Evolutionary conservation across 169 alveolate genomes (phyloP).

Genomic region (Cryptosporidium ubiquitum): DNA sequence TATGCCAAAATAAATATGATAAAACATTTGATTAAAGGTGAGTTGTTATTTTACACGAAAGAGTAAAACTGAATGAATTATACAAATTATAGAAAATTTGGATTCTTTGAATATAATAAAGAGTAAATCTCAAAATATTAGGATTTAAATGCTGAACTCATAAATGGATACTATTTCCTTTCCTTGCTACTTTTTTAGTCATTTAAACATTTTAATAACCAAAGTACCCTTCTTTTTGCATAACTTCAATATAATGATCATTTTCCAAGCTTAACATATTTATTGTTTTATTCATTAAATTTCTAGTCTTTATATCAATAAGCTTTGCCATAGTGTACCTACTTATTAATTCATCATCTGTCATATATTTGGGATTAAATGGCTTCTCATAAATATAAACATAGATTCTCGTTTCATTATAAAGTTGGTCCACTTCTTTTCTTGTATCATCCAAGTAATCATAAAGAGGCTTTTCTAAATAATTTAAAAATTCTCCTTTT

Average conservation of each 20-base stretch:
- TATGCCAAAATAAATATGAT: constrained; percentile 42
- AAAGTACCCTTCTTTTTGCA: background rate
- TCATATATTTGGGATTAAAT: constrained; percentile 19
- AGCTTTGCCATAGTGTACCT: constrained; percentile 38
- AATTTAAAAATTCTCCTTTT: background rate
- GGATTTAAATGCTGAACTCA: background rate
- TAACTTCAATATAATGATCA: background rate
- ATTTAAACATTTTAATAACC: background rate
- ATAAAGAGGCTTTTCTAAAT: constrained; percentile 25
- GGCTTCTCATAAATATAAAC: background rate
- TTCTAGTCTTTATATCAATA: constrained; percentile 35
- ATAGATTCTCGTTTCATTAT: constrained; percentile 25
- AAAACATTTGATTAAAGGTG: constrained; percentile 42
- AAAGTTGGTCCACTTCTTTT: constrained; percentile 16
- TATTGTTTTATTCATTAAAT: constrained; percentile 22
- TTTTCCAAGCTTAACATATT: constrained; percentile 21
- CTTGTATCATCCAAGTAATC: constrained; percentile 32
- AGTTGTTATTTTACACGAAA: background rate
- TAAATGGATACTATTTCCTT: background rate
- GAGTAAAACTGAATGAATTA: background rate
- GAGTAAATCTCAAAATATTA: constrained; percentile 4
- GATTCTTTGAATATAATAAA: constrained; percentile 44
- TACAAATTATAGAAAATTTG: constrained; percentile 18
- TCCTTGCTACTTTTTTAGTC: background rate
- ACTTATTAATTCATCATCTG: constrained; percentile 61